Evolutionary conservation across 1,139 yeast species (phyloP).

Genomic region (Hemisphaericaspora lyxosophila): DNA sequence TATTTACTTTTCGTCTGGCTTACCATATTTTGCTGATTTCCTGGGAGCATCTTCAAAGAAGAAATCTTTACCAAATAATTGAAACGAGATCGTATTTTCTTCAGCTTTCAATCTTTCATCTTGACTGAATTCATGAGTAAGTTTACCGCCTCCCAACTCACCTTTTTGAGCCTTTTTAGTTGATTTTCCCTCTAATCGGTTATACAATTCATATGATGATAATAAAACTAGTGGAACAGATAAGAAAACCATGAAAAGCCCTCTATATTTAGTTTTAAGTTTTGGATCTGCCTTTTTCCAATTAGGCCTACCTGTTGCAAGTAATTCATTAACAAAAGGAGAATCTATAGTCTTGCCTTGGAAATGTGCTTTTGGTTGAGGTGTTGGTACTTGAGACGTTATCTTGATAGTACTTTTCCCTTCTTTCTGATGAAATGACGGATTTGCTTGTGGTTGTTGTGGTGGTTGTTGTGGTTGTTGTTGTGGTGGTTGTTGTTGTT

Average conservation of each 20-base stretch:
- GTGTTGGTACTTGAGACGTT: slow-evolving; percentile 5
- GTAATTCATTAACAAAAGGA: slow-evolving; percentile 35
- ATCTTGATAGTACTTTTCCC: slow-evolving; percentile 17
- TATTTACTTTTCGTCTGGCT: background rate
- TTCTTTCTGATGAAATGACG: slow-evolving; percentile 33
- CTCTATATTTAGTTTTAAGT: slow-evolving; percentile 38
- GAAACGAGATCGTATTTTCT: slow-evolving; percentile 37
- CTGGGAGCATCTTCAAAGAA: slow-evolving; percentile 49
- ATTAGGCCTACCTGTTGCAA: slow-evolving; percentile 43
- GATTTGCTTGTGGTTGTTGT: slow-evolving; percentile 20
- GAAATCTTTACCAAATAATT: slow-evolving; percentile 44
- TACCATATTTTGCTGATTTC: slow-evolving; percentile 30
- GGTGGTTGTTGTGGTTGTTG: slow-evolving; percentile 24
- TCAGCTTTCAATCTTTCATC: slow-evolving; percentile 44
- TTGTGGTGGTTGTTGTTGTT: too few relatives aligned
- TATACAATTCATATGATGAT: slow-evolving; percentile 37
- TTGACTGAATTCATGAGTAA: slow-evolving; percentile 37
- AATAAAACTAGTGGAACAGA: slow-evolving; percentile 40
- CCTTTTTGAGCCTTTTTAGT: slow-evolving; percentile 46
- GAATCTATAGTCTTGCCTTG: slow-evolving; percentile 20
- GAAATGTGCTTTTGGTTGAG: slow-evolving; percentile 10
- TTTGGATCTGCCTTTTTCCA: slow-evolving; percentile 46
- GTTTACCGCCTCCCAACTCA: slow-evolving; percentile 35
- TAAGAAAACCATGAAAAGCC: slow-evolving; percentile 38
- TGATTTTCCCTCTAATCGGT: slow-evolving; percentile 42